Conservation (phyloP, 148 eudicot species). For the Mesembryanthemum crystallinum region DNA sequence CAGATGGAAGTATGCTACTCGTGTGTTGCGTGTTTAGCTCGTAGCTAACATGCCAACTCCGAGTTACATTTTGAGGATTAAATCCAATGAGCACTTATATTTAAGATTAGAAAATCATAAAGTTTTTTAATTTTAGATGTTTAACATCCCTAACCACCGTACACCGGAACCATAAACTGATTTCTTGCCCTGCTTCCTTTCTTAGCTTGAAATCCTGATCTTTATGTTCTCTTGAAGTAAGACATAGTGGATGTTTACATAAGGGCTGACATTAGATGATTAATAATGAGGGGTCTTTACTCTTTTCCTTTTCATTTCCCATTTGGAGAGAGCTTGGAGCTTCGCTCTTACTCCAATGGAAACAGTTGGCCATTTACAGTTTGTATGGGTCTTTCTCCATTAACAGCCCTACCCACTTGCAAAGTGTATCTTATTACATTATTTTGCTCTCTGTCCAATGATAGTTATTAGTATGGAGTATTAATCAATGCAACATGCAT, state of each 20-base stretch:
- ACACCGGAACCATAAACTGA: slow-evolving; percentile 1
- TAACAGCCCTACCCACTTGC: slow-evolving; percentile 4
- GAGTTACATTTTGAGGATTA: background rate
- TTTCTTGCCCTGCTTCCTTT: background rate
- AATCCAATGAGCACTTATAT: no score
- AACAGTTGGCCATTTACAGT: slow-evolving; percentile 26
- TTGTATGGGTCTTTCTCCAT: slow-evolving; percentile 3
- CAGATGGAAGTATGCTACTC: slow-evolving; percentile 16
- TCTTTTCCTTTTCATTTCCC: background rate
- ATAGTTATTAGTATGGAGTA: background rate
- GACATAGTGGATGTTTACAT: background rate
- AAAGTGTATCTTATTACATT: background rate
- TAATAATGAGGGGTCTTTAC: background rate
- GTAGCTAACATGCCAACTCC: slow-evolving; percentile 29
- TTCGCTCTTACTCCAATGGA: slow-evolving; percentile 3
- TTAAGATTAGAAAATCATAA: no score
- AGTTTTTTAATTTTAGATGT: no score
- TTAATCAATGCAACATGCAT: slow-evolving; percentile 17
- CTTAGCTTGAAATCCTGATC: background rate
- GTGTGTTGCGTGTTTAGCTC: slow-evolving; percentile 29
- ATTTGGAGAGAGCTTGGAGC: background rate
- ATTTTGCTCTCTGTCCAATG: slow-evolving; percentile 6
- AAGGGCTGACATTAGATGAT: background rate
- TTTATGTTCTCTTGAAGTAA: slow-evolving; percentile 5
- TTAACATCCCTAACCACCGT: slow-evolving; percentile 21